Evolutionary conservation across 2,329 filamentous ascomycete genomes (phyloP).

Genomic region (Aspergillus sp.): DNA sequence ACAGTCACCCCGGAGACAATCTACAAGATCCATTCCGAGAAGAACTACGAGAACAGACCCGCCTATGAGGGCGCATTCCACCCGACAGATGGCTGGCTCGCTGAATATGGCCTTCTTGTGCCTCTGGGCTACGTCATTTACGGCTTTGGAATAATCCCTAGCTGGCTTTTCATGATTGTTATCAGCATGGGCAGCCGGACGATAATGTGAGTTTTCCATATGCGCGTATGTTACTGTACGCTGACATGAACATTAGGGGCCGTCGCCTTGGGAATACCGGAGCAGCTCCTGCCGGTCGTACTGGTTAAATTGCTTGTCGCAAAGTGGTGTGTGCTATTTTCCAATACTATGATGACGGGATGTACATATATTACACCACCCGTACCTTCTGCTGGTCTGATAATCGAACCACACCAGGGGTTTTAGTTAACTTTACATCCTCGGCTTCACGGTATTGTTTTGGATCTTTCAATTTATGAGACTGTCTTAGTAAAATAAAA

Average conservation of each 20-base stretch:
- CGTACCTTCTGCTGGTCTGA: slow-evolving; percentile 16
- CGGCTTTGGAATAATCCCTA: slow-evolving; percentile 58
- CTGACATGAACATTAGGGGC: slow-evolving; percentile 23
- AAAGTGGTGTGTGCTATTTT: slow-evolving; percentile 14
- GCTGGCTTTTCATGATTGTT: slow-evolving; percentile 64
- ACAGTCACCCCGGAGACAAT: slow-evolving; percentile 57
- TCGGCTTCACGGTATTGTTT: slow-evolving; percentile 3
- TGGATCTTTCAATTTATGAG: background rate
- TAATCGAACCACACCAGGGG: slow-evolving; percentile 15
- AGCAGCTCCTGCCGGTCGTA: slow-evolving; percentile 16
- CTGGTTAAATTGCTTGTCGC: slow-evolving; percentile 20
- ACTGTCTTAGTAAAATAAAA: background rate
- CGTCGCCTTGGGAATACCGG: slow-evolving; percentile 28
- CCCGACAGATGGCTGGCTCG: slow-evolving; percentile 59
- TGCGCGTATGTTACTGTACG: background rate
- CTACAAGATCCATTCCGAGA: slow-evolving; percentile 56
- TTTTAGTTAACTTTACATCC: slow-evolving; percentile 8
- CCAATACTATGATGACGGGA: slow-evolving; percentile 18
- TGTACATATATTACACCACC: slow-evolving; percentile 37
- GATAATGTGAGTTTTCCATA: slow-evolving; percentile 55
- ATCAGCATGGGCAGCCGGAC: slow-evolving; percentile 61
- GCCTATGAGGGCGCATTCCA: slow-evolving; percentile 61
- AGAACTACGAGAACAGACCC: slow-evolving; percentile 52
- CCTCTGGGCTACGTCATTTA: slow-evolving; percentile 58
- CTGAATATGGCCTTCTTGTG: slow-evolving; percentile 53